Conservation (phyloP, 106 monocot genomes). For the Dioscorea alata region DNA sequence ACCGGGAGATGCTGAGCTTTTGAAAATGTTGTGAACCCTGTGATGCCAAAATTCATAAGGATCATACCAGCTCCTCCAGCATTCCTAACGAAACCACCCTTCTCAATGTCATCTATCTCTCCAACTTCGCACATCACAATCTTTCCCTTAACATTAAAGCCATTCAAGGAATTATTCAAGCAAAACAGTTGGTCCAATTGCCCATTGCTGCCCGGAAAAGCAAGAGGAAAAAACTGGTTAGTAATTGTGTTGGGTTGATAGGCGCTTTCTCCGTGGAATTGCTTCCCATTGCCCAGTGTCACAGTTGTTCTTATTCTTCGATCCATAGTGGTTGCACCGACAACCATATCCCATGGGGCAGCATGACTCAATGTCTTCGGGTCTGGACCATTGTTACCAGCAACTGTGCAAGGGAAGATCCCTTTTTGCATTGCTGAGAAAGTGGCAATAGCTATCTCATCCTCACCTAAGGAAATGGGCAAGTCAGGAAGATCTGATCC, state of each 20-base stretch:
- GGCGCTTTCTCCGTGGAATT: too few species aligned
- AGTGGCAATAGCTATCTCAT: background rate
- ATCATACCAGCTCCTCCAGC: constrained; percentile 40
- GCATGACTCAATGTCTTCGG: constrained; percentile 5
- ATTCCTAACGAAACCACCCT: background rate
- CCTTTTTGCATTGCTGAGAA: constrained; percentile 16
- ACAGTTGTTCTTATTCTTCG: too few species aligned
- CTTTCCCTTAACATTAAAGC: background rate
- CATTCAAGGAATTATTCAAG: too few species aligned
- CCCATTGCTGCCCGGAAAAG: too few species aligned
- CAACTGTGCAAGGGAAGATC: constrained; percentile 13
- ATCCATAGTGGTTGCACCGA: constrained; percentile 8
- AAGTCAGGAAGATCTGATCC: too few species aligned
- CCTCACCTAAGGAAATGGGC: too few species aligned
- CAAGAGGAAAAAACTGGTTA: too few species aligned
- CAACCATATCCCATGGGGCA: constrained; percentile 33
- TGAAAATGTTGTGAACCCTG: constrained; percentile 3
- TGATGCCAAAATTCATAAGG: background rate
- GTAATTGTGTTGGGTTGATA: too few species aligned
- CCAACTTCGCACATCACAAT: too few species aligned
- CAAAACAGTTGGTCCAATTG: too few species aligned
- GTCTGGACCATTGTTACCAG: constrained; percentile 21
- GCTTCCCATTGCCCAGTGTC: background rate
- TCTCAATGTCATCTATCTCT: too few species aligned
- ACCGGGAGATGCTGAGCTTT: background rate